Base-by-base conservation (phyloP, 306 rosid genomes). In the Inga oerstediana region DNA sequence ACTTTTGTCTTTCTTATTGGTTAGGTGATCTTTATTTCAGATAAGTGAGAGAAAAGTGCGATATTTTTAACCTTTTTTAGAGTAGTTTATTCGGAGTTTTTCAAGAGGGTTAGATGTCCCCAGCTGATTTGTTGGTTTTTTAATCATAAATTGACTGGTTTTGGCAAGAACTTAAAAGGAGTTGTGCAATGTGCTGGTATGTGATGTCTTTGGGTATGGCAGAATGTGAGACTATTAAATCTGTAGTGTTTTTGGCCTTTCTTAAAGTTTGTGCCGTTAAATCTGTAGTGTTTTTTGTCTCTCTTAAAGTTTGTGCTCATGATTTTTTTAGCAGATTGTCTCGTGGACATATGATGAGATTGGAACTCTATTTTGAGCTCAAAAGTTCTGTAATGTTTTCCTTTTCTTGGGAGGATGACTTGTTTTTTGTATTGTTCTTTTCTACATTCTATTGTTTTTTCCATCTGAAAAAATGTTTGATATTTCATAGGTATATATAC, bases 401-500 rank as follows among this genome's bases (percentile, higher is more conserved):
- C 24, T 12, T 64, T 16, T 64, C 35, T 64, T 64, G 19, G 70
- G 34, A 24, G 67, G 70, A 62, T 32, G 20, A 64, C 70, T 64
- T 5, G 41, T 64, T 0, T 4, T 30, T 64, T 64, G 70, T 30
- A 64, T 16, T 64, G 41, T 32, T 64, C 10, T 27, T 62, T 10
- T 24, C 37, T 62, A 37, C 39, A 30, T 12, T 14, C 30, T 12
- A 30, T 64, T 64, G 39, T 64, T 30, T 27, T 61, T 13, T 64
- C 70, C 70, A 27, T 30, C 41, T 30, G 13, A 64, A 30, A 64
- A 52, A 76, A 70, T 44, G 32, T 85, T 37, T 44, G 61, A 61
- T 82, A 78, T 79, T 68, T 79, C 82, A 27, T 34, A 49, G 43
- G 44, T 62, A 68, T 79, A 52, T 62, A 68, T 79, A 52, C 68